Percentiles rank a stretch among this genome's conserved stretches.
Evolutionary conservation across 139 green algal species (phyloP).

Genomic region (Edaphochlamys debaryana): DNA sequence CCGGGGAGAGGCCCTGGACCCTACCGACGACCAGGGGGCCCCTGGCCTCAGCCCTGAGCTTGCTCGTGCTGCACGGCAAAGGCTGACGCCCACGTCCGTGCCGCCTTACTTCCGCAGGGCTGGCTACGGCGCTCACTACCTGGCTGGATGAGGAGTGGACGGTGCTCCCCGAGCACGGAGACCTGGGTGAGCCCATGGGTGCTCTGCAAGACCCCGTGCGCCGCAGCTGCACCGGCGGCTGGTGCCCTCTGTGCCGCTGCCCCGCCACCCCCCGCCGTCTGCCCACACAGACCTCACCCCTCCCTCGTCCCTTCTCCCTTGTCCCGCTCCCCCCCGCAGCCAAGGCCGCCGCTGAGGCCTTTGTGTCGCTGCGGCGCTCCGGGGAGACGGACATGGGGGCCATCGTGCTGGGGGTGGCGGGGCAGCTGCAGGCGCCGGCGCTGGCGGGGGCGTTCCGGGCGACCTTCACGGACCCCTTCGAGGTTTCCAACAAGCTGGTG

Average conservation of each 20-base stretch:
- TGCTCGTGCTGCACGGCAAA: background rate
- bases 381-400: conserved; percentile 20
- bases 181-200: background rate
- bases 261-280: background rate
- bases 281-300: background rate
- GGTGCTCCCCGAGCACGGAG: conserved; percentile 11
- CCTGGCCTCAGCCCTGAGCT: background rate
- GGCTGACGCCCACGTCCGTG: background rate
- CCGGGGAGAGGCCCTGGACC: no score
- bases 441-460: conserved; percentile 17
- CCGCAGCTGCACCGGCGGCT: background rate
- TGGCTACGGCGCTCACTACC: conserved; percentile 5
- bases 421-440: conserved; percentile 5
- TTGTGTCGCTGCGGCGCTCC: background rate
- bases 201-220: no score
- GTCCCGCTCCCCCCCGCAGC: background rate
- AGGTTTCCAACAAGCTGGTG: conserved; percentile 26
- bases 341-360: conserved; percentile 26
- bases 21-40: background rate
- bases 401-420: conserved; percentile 17
- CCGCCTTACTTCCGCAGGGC: background rate
- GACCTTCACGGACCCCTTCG: conserved; percentile 41
- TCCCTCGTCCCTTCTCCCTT: no score
- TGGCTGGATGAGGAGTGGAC: conserved; percentile 51
- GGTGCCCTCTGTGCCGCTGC: no score